Percentiles rank a stretch among this genome's conserved stretches.
These are phyloP conservation scores for Suhomyces wounanorum DNA, from an alignment of 1,139 yeast genomes.

Conservation along the genomic window DNA sequence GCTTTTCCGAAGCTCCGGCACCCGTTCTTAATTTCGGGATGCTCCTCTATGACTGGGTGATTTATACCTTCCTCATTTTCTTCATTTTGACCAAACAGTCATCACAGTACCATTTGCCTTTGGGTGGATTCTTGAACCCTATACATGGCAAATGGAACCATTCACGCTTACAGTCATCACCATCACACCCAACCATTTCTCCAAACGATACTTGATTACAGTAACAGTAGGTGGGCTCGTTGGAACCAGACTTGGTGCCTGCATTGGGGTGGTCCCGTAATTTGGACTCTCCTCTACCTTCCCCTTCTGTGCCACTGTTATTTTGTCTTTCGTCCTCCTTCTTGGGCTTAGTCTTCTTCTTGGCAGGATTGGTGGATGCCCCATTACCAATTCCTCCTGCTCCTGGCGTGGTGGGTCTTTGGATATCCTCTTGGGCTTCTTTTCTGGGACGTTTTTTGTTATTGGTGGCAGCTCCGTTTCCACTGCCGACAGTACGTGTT, in stretches of 20 bases:
- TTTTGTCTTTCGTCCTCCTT: slow-evolving; percentile 28
- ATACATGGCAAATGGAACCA: slow-evolving; percentile 98
- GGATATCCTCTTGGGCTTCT: slow-evolving; percentile 16
- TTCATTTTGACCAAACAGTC: slow-evolving; percentile 63
- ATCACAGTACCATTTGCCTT: slow-evolving; percentile 97
- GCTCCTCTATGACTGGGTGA: neutral
- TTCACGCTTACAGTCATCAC: slow-evolving; percentile 87
- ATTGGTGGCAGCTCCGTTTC: slow-evolving; percentile 7
- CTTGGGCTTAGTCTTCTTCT: slow-evolving; percentile 33
- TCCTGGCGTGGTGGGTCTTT: slow-evolving; percentile 11
- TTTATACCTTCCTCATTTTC: slow-evolving; percentile 19
- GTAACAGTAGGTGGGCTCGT: slow-evolving; percentile 88
- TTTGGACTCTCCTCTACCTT: slow-evolving; percentile 12
- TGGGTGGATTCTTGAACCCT: slow-evolving; percentile 86
- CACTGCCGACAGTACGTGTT: slow-evolving; percentile 4
- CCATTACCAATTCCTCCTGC: slow-evolving; percentile 6
- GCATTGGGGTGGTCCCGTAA: slow-evolving; percentile 7
- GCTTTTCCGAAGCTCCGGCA: neutral
- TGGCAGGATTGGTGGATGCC: slow-evolving; percentile 15
- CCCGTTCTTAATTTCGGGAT: too few relatives aligned
- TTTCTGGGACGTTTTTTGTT: slow-evolving; percentile 26
- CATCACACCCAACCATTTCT: slow-evolving; percentile 99
- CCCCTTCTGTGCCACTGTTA: slow-evolving; percentile 5
- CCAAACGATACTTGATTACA: slow-evolving; percentile 97
- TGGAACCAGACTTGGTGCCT: slow-evolving; percentile 9